Conservation (phyloP, 2,329 filamentous ascomycete species). For the Penicillium sp. region DNA sequence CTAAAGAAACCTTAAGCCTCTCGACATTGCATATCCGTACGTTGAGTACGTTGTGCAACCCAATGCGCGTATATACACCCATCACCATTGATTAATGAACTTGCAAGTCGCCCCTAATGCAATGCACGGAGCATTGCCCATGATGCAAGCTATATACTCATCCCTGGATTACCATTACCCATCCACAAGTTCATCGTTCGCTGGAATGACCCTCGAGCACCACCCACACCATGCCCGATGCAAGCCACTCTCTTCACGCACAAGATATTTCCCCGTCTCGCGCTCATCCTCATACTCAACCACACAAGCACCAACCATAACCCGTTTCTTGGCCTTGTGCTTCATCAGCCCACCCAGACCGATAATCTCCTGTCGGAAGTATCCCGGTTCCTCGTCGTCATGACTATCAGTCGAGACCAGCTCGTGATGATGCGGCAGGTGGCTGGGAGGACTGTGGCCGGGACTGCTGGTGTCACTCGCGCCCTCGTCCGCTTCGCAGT, state of each 20-base stretch:
- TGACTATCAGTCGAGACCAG: conserved; percentile 26
- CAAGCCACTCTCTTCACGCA: conserved; percentile 67
- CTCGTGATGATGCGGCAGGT: conserved; percentile 29
- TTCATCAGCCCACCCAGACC: conserved; percentile 87
- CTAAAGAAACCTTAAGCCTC: neutral
- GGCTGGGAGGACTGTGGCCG: conserved; percentile 17
- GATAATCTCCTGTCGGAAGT: conserved; percentile 84
- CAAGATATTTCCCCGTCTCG: conserved; percentile 64
- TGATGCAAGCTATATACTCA: neutral
- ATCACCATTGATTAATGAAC: neutral
- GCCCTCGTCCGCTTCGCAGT: conserved; percentile 77
- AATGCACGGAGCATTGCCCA: neutral
- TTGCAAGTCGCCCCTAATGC: neutral
- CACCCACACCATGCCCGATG: conserved; percentile 88
- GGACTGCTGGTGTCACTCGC: conserved; percentile 24
- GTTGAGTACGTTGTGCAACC: neutral
- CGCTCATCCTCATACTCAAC: conserved; percentile 82
- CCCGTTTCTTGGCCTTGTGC: conserved; percentile 80
- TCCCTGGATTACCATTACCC: neutral
- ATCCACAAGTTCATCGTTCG: conserved; percentile 13
- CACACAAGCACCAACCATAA: conserved; percentile 79
- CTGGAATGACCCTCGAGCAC: conserved; percentile 75
- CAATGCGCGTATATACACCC: neutral
- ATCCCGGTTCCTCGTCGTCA: conserved; percentile 61
- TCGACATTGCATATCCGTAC: neutral